Conservation (phyloP, 2,329 filamentous ascomycete genomes). For the Apiospora pterosperma region DNA sequence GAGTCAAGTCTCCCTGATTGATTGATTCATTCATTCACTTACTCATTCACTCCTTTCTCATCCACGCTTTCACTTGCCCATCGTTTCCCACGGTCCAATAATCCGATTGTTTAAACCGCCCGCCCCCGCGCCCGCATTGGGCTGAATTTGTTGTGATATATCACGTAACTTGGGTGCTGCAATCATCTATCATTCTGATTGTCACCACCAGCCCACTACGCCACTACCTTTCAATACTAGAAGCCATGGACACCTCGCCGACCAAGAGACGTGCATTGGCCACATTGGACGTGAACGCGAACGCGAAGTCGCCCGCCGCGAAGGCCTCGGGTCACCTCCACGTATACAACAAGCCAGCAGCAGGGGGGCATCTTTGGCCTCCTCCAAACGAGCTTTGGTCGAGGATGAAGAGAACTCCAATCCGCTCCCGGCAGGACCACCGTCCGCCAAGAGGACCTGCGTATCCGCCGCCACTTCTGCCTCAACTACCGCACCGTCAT, state of each 20-base stretch:
- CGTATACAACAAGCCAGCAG: not conserved
- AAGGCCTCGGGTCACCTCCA: not conserved
- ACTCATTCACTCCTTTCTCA: not conserved
- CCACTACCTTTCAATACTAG: no score
- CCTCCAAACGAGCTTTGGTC: not conserved
- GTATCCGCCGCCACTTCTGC: not conserved
- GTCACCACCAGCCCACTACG: no score
- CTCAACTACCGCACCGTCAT: not conserved
- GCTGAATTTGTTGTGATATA: no score
- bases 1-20: no score
- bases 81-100: not conserved
- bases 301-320: conserved; percentile 17
- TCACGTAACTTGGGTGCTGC: no score
- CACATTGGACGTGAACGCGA: conserved; percentile 23
- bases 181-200: not conserved
- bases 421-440: not conserved
- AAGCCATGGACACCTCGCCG: conserved; percentile 21
- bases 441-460: not conserved
- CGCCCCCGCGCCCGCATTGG: no score
- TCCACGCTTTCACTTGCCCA: not conserved
- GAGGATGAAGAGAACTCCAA: not conserved
- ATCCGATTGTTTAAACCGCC: not conserved
- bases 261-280: conserved; percentile 26
- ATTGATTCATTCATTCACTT: not conserved
- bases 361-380: not conserved